These are phyloP conservation scores for Solanum stenotomum DNA, from an alignment of 257 asterid genomes.

Conservation along the genomic window DNA sequence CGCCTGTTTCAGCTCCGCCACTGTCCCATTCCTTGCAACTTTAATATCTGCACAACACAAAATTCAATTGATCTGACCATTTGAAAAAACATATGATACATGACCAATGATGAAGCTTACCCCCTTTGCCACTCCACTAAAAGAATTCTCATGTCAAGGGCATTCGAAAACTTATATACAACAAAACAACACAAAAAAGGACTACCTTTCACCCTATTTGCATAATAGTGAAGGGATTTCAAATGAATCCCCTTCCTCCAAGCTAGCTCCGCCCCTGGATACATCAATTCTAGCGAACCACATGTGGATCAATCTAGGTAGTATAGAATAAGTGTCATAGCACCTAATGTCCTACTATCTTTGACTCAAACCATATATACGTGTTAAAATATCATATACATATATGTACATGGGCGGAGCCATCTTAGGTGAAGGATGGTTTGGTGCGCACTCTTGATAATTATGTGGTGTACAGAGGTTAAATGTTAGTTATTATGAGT, in stretches of 20 bases:
- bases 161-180: not conserved
- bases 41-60: slow-evolving; percentile 40
- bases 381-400: not conserved
- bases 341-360: not conserved
- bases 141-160: not conserved
- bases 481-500: not conserved
- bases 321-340: not conserved
- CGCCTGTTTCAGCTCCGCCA: slow-evolving; percentile 64
- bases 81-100: not conserved
- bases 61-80: not conserved
- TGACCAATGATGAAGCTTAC: not conserved
- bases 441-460: not conserved
- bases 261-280: not conserved
- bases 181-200: not conserved
- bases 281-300: not conserved
- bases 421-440: not conserved
- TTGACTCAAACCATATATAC: not conserved
- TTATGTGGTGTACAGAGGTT: not conserved
- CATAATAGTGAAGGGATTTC: not conserved
- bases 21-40: slow-evolving; percentile 53
- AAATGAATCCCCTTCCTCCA: not conserved
- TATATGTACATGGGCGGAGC: not conserved
- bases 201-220: not conserved
- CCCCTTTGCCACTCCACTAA: not conserved
- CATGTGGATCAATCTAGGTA: not conserved